Conservation (phyloP, 1,139 yeast species). For the Suhomyces coccinellae region DNA sequence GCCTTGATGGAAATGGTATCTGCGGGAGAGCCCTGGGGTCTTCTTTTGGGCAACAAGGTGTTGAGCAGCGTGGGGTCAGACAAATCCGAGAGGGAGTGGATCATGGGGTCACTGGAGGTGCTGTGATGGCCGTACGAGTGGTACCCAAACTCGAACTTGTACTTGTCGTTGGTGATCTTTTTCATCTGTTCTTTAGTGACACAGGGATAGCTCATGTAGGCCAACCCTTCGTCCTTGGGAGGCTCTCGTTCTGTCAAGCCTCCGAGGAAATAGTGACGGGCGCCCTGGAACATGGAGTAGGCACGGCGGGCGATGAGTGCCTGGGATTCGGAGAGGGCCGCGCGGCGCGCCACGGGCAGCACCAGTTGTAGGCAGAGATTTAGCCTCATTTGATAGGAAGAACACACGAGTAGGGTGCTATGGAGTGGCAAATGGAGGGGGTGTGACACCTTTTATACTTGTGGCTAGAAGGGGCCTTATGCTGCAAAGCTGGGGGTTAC, state of each 20-base stretch:
- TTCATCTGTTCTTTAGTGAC: constrained; percentile 44
- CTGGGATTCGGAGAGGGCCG: not conserved
- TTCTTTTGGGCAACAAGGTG: constrained; percentile 49
- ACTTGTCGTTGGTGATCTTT: constrained; percentile 38
- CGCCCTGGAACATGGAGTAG: constrained; percentile 24
- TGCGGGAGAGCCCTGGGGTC: constrained; percentile 54
- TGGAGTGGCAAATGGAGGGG: not conserved
- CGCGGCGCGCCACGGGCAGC: not conserved
- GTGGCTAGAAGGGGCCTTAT: not conserved
- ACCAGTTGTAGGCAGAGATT: not conserved
- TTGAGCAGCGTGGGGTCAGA: constrained; percentile 51
- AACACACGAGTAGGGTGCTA: not conserved
- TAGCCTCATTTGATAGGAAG: not conserved
- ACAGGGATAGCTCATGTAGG: constrained; percentile 45
- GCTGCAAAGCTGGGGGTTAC: not conserved
- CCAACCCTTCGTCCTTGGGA: constrained; percentile 29
- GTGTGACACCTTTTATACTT: too few species aligned
- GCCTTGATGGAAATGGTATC: constrained; percentile 56
- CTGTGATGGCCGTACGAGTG: constrained; percentile 55
- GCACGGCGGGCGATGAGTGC: not conserved
- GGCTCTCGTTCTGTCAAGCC: constrained; percentile 17
- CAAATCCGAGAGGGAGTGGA: constrained; percentile 52
- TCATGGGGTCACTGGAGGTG: constrained; percentile 36
- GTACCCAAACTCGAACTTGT: constrained; percentile 47
- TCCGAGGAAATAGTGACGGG: constrained; percentile 31